phyloP scores from a whole-genome alignment of 495 filamentous ascomycete species.

The Alectoria sarmentosa region DNA sequence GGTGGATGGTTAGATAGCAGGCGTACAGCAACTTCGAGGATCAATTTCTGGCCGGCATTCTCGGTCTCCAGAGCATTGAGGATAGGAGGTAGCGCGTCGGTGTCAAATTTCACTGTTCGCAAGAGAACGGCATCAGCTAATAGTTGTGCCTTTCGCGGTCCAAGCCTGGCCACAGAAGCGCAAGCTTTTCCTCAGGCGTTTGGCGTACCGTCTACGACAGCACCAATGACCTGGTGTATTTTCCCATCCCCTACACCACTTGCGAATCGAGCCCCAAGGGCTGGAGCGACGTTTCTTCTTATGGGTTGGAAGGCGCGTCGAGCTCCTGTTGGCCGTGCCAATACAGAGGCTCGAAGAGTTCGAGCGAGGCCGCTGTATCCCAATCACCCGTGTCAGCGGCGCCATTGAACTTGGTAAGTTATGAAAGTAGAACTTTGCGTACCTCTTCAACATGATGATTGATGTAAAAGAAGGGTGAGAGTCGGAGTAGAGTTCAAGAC shows the following conservation, averaged over 20 bases:
- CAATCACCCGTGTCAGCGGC: slow-evolving; percentile 37
- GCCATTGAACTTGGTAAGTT: slow-evolving; percentile 34
- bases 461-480: slow-evolving; percentile 40
- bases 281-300: slow-evolving; percentile 50
- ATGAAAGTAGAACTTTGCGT: slow-evolving; percentile 33
- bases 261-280: slow-evolving; percentile 61
- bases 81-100: slow-evolving; percentile 89
- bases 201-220: slow-evolving; percentile 59
- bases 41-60: slow-evolving; percentile 89
- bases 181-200: slow-evolving; percentile 28
- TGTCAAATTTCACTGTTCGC: slow-evolving; percentile 80
- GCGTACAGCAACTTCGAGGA: slow-evolving; percentile 94
- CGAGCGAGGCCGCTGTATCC: slow-evolving; percentile 66
- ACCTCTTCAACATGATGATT: slow-evolving; percentile 87
- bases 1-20: slow-evolving; percentile 18
- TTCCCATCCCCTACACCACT: slow-evolving; percentile 65
- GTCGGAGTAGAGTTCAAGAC: slow-evolving; percentile 22
- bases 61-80: slow-evolving; percentile 90
- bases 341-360: slow-evolving; percentile 67
- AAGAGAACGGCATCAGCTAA: slow-evolving; percentile 38
- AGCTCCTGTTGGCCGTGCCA: slow-evolving; percentile 62
- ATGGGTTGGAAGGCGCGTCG: slow-evolving; percentile 63
- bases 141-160: slow-evolving; percentile 31
- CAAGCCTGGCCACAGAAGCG: slow-evolving; percentile 10
- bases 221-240: slow-evolving; percentile 79